These are phyloP conservation scores for Musa schizocarpa DNA, from an alignment of 176 grass and related monocot genomes.

Conservation along the genomic window DNA sequence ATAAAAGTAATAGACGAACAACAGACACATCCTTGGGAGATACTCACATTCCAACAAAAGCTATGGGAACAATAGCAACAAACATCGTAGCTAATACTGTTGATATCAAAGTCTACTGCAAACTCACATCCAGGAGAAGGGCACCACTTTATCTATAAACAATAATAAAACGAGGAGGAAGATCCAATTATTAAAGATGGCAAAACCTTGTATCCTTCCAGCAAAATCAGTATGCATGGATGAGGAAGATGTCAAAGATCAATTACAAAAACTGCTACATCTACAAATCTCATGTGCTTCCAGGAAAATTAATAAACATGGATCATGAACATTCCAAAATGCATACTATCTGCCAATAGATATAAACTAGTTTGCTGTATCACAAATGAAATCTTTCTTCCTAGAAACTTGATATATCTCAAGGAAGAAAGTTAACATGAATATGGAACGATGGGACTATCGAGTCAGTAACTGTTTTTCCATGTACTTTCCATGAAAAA, in stretches of 20 bases:
- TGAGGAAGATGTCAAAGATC: not conserved
- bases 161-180: not conserved
- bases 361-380: not conserved
- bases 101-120: constrained; percentile 6
- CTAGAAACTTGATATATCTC: too few relatives aligned
- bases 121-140: constrained; percentile 24
- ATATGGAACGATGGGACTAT: too few relatives aligned
- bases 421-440: too few relatives aligned
- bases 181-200: not conserved
- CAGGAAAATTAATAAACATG: too few relatives aligned
- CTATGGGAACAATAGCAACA: constrained; percentile 18
- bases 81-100: constrained; percentile 23
- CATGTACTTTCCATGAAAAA: too few relatives aligned
- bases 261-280: not conserved
- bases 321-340: too few relatives aligned
- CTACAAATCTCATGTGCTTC: not conserved
- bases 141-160: constrained; percentile 29
- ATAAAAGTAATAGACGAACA: not conserved
- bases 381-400: not conserved
- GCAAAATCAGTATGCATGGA: not conserved
- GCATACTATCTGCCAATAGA: too few relatives aligned
- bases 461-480: too few relatives aligned
- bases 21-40: not conserved
- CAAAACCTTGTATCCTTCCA: not conserved
- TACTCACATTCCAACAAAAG: constrained; percentile 23